These are phyloP conservation scores for Penicillium coffeae DNA, from an alignment of 495 filamentous ascomycete genomes.

Conservation along the genomic window DNA sequence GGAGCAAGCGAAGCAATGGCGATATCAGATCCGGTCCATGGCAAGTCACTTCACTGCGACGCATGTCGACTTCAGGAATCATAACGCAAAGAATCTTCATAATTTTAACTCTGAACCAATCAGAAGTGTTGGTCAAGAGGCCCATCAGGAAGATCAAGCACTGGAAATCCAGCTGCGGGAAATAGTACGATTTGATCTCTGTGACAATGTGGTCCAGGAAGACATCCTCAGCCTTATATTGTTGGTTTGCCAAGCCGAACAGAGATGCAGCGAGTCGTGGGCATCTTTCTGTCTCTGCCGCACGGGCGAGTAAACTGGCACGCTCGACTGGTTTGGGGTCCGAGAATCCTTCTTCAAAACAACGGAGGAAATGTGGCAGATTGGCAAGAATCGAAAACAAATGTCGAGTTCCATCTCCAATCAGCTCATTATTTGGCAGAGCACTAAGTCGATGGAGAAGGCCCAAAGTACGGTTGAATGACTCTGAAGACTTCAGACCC, in stretches of 20 bases:
- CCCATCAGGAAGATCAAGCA: conserved; percentile 89
- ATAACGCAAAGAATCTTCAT: conserved; percentile 85
- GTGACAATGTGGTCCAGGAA: conserved; percentile 72
- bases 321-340: conserved; percentile 53
- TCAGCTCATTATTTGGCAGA: conserved; percentile 74
- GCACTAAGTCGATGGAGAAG: conserved; percentile 73
- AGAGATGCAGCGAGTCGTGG: conserved; percentile 51
- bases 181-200: conserved; percentile 73
- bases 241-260: conserved; percentile 62
- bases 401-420: conserved; percentile 76
- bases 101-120: conserved; percentile 87
- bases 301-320: conserved; percentile 64
- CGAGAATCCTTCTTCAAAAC: conserved; percentile 62
- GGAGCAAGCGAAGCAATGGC: conserved; percentile 81
- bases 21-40: conserved; percentile 96
- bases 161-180: conserved; percentile 78
- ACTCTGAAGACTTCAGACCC: conserved; percentile 81
- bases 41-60: conserved; percentile 78
- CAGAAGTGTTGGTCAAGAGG: conserved; percentile 77
- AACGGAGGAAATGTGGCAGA: conserved; percentile 78
- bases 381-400: conserved; percentile 85
- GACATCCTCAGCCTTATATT: conserved; percentile 67
- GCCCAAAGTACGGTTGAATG: conserved; percentile 70
- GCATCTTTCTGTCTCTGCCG: conserved; percentile 63
- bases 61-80: conserved; percentile 91